Base-by-base conservation (phyloP, 768 basidiomycete genomes). In the Pleurotus ostreatus region DNA sequence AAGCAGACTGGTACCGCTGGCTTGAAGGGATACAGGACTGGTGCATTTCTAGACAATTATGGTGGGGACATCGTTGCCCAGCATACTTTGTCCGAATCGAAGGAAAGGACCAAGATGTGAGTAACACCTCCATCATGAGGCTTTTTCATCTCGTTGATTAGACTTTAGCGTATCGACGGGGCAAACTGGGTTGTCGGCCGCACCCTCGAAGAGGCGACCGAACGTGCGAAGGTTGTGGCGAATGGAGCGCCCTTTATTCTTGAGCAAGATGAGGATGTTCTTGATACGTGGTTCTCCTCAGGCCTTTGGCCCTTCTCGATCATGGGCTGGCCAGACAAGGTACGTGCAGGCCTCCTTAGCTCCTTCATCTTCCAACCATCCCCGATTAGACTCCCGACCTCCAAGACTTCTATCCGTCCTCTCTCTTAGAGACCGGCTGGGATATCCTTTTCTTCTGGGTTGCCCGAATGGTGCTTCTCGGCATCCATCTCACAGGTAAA, bases 401-500 rank as follows among this genome's bases (percentile, higher is more conserved):
- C 41, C 69, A 85, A 60, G 75, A 77, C 26, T 98, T 92, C 76
- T 99, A 95, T 70, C 97, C 97, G 0, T 74, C 92, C 2, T 82
- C 86, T n/a, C 63, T 98, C 44, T 83, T 98, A 26, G 97, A 98
- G 74, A 99, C 97, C 0, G 97, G 97, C 46, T 98, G 97, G 96
- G 97, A 98, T 61, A 98, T 98, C 64, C 71, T 99, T n/a, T 95
- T 95, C 81, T 98, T 98, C 83, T 99, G 97, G 97, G 96, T 98
- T 5, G 95, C 97, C 13, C 89, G 97, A 43, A 99, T 98, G 96
- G 96, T 91, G 48, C 74, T 99, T 65, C 84, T 98, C 37, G 96
- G 97, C 43, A 74, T 93, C 63, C 81, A 88, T 56, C 83, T 98
- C 46, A 99, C 97, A 0, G 94, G 82, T 23, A 71, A 89, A 65